Base-by-base conservation (phyloP, 805 yeast genomes). In the Yarrowia osloensis region DNA sequence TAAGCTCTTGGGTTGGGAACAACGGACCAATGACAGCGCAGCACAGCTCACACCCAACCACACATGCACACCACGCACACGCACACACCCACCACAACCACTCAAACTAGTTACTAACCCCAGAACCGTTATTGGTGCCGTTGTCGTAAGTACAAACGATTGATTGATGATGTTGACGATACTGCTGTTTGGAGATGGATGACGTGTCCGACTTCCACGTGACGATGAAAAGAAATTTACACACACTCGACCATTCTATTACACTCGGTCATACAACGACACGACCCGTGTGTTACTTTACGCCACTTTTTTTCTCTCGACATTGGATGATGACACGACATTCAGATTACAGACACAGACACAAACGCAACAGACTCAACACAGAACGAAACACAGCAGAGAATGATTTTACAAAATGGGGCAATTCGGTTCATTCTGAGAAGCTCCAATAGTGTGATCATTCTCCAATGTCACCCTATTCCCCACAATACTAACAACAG, bases 91-190 rank as follows among this genome's bases (percentile, higher is more conserved):
- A 22, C 13, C 28, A 33, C 29, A 15, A 28, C 8, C 24, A 17
- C 33, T 4, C 33, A 28, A 55, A 39, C 66, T 12, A 39, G 17
- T 44, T 55, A 33, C 69, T 67, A 52, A 63, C 70, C 54, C 21
- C 52, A 89, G 97, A 86, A 94, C 97, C 76, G 97, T 92, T 78
- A 92, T 92, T 81, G 98, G 98, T 91, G 98, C 98, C 85, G 94
- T 92, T 83, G 97, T 92, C 83, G 63, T 57, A 57, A 57, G 63
- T 57, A 57, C 63, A 40, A n/a, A 24, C 33, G 97, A 37, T 11
- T 17, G 33, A 26, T 8, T 11, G 22, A n/a, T 55, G 59, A 29
- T 33, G 50, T 26, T 26, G 50, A 26, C 33, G 31, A 44, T 17
- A 19, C 49, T 24, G 49, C n/a, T 44, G 49, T 19, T 13, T 22